Conservation (phyloP, 73 alveolate genomes). For the Paramecium tetraurelia region DNA sequence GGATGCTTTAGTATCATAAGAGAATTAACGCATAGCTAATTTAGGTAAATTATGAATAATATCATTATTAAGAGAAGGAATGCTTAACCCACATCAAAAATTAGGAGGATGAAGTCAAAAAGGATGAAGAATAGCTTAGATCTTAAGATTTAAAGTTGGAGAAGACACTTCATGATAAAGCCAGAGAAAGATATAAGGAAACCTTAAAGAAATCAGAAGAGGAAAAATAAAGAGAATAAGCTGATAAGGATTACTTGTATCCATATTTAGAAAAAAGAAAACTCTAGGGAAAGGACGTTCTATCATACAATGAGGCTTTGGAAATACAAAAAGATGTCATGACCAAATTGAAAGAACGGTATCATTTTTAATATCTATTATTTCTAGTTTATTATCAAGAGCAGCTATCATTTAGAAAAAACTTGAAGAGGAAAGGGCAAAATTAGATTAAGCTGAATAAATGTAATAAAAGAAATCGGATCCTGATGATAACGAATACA, state of each 20-base stretch:
- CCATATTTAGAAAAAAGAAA: constrained; percentile 78
- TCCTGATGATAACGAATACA: constrained; percentile 48
- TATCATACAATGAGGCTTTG: constrained; percentile 73
- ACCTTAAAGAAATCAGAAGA: constrained; percentile 77
- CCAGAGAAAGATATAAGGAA: constrained; percentile 82
- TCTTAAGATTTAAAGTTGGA: constrained; percentile 67
- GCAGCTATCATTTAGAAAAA: constrained; percentile 80
- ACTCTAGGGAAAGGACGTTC: constrained; percentile 59
- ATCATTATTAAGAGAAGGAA: constrained; percentile 36
- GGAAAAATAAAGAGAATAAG: constrained; percentile 69
- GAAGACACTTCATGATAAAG: constrained; percentile 80
- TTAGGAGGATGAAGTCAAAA: constrained; percentile 67
- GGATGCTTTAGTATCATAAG: constrained; percentile 45
- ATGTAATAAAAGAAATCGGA: constrained; percentile 34
- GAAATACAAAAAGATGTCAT: constrained; percentile 80
- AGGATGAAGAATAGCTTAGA: constrained; percentile 59
- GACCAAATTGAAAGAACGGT: constrained; percentile 79
- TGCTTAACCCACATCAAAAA: constrained; percentile 73
- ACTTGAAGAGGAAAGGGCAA: constrained; percentile 76
- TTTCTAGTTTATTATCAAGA: constrained; percentile 66
- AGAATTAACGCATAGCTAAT: constrained; percentile 62
- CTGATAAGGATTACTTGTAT: constrained; percentile 72
- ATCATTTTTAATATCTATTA: neutral
- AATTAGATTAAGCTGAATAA: constrained; percentile 70
- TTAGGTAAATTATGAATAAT: constrained; percentile 63